Conservation (phyloP, 2,329 filamentous ascomycete species). For the Capronia americana region DNA sequence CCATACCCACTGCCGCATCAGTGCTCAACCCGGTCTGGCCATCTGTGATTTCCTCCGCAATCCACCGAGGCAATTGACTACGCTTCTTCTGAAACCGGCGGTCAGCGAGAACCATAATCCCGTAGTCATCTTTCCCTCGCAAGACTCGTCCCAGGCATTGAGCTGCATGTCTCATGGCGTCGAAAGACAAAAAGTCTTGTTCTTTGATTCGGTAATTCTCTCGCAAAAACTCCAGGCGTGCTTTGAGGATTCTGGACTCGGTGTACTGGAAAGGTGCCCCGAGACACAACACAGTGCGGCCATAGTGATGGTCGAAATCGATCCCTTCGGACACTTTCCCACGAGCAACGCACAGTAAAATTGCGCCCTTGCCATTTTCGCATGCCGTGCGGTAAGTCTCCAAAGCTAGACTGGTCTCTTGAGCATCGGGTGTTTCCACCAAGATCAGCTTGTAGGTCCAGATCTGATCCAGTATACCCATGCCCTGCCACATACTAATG, state of each 20-base stretch:
- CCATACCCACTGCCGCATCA: slow-evolving; percentile 89
- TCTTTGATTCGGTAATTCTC: slow-evolving; percentile 97
- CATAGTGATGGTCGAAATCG: slow-evolving; percentile 99
- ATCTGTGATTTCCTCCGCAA: slow-evolving; percentile 83
- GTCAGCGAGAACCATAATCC: slow-evolving; percentile 98
- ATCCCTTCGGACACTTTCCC: slow-evolving; percentile 98
- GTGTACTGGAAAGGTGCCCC: slow-evolving; percentile 99
- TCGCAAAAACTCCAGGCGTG: slow-evolving; percentile 90
- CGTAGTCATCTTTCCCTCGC: slow-evolving; percentile 96
- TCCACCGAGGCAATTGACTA: slow-evolving; percentile 93
- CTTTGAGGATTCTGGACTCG: slow-evolving; percentile 94
- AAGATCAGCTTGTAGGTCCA: slow-evolving; percentile 99
- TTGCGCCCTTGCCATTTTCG: slow-evolving; percentile 92
- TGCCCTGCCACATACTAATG: slow-evolving; percentile 98
- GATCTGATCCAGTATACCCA: slow-evolving; percentile 95
- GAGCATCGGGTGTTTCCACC: slow-evolving; percentile 95
- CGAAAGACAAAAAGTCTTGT: slow-evolving; percentile 97
- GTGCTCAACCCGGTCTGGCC: slow-evolving; percentile 89
- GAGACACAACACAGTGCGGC: slow-evolving; percentile 92
- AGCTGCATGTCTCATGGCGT: slow-evolving; percentile 98
- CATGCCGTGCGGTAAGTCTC: slow-evolving; percentile 98
- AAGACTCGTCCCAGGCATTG: slow-evolving; percentile 95
- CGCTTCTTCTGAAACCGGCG: slow-evolving; percentile 92
- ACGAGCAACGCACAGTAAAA: slow-evolving; percentile 91
- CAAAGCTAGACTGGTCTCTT: slow-evolving; percentile 92